Conservation (phyloP, 331 rosid genomes). For the Quercus phellos region DNA sequence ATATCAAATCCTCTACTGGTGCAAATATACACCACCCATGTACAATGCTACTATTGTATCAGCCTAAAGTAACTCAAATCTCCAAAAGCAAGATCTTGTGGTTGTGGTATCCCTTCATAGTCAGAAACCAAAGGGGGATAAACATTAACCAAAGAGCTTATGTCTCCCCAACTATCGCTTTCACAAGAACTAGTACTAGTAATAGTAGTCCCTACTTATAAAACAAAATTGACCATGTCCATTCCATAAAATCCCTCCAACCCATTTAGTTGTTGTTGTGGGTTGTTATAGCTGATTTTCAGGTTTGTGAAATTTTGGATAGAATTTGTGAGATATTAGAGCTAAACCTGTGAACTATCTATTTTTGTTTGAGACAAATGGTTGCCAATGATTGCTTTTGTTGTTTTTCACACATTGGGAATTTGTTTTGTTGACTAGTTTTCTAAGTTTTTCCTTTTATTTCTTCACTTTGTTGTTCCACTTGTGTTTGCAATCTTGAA, state of each 20-base stretch:
- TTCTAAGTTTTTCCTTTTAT: neutral
- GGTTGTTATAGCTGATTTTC: constrained; percentile 43
- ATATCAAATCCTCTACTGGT: neutral
- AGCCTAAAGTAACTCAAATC: constrained; percentile 46
- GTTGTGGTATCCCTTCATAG: constrained; percentile 29
- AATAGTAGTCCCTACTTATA: constrained; percentile 22
- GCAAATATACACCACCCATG: constrained; percentile 33
- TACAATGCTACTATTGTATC: constrained; percentile 24
- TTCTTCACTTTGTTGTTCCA: neutral
- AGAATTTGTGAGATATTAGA: neutral
- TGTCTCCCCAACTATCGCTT: constrained; percentile 64
- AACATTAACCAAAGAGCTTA: constrained; percentile 34
- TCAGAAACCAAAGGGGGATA: constrained; percentile 50
- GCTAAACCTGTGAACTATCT: neutral
- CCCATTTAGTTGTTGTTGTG: constrained; percentile 23
- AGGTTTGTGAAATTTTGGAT: constrained; percentile 45
- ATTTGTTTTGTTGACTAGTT: too few species aligned
- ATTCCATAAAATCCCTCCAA: constrained; percentile 37
- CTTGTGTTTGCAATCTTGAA: neutral
- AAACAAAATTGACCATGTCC: constrained; percentile 25
- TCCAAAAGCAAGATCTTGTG: constrained; percentile 35
- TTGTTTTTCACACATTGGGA: too few species aligned
- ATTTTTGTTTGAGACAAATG: neutral
- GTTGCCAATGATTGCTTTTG: too few species aligned
- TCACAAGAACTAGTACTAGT: constrained; percentile 42